These are phyloP conservation scores for Umbelopsis isabellina DNA, from an alignment of 192 early-diverging fungal genomes.

Conservation along the genomic window DNA sequence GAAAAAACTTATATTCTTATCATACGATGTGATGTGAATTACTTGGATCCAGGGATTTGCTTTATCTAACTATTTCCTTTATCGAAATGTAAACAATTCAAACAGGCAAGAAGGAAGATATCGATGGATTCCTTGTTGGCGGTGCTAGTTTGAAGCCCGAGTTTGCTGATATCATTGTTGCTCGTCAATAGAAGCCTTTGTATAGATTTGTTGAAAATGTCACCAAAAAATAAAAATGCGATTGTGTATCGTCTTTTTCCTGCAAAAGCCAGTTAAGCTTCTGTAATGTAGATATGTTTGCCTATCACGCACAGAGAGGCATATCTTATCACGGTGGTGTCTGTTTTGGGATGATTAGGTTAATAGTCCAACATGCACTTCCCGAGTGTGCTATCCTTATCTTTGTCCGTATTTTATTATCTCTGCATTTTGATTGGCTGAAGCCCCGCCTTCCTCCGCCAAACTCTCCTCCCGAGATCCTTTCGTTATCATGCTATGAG, in stretches of 20 bases:
- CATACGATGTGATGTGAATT: no score
- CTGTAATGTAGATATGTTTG: not conserved
- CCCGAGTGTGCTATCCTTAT: constrained; percentile 3
- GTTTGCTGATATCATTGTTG: constrained; percentile 71
- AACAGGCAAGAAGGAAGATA: constrained; percentile 72
- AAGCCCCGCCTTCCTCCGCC: not conserved
- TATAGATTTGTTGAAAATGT: no score
- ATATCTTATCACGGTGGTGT: constrained; percentile 17
- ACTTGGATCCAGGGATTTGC: no score
- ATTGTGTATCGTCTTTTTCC: no score
- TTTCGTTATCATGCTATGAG: constrained; percentile 8
- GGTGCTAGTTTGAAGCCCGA: constrained; percentile 96
- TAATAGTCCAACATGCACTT: not conserved
- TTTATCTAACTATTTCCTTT: no score
- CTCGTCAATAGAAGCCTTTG: constrained; percentile 30
- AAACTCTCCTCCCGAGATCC: not conserved
- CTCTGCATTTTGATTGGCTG: constrained; percentile 4
- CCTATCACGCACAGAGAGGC: constrained; percentile 9
- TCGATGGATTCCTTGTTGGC: constrained; percentile 99
- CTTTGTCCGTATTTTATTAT: constrained; percentile 1
- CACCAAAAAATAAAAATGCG: no score
- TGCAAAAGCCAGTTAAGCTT: no score
- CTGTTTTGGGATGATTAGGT: constrained; percentile 11
- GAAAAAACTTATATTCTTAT: no score
- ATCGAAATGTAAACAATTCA: no score